These are phyloP conservation scores for Fusarium sp. DNA, from an alignment of 2,329 filamentous ascomycete genomes.

Conservation along the genomic window DNA sequence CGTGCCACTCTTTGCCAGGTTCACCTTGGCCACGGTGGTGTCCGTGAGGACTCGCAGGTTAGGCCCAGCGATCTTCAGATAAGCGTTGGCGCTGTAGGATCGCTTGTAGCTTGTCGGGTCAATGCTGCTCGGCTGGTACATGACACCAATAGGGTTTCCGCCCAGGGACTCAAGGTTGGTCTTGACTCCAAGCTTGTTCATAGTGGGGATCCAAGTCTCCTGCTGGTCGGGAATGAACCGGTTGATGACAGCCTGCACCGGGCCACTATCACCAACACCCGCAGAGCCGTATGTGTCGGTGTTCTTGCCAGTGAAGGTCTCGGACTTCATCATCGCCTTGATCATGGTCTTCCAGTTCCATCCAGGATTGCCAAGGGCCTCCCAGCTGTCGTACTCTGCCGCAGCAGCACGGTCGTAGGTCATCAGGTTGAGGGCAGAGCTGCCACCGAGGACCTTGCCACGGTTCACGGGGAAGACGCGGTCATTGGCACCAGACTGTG, in stretches of 20 bases:
- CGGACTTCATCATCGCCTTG: constrained; percentile 42
- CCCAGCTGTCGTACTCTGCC: constrained; percentile 52
- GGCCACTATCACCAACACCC: constrained; percentile 17
- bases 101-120: constrained; percentile 56
- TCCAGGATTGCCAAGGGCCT: constrained; percentile 48
- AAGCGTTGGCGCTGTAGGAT: constrained; percentile 59
- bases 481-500: constrained; percentile 52
- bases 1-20: constrained; percentile 28
- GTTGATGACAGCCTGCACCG: constrained; percentile 48
- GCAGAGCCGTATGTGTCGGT: constrained; percentile 23
- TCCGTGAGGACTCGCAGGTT: constrained; percentile 49
- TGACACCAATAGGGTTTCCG: constrained; percentile 59
- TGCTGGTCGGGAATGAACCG: constrained; percentile 56
- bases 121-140: constrained; percentile 60
- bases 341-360: constrained; percentile 53
- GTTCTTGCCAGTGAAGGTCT: constrained; percentile 32
- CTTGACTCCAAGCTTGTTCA: constrained; percentile 53
- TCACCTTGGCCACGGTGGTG: constrained; percentile 34
- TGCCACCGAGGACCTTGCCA: constrained; percentile 61
- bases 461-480: constrained; percentile 55
- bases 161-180: constrained; percentile 55
- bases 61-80: constrained; percentile 51
- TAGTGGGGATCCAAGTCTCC: constrained; percentile 54
- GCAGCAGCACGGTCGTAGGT: constrained; percentile 50
- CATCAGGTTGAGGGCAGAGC: constrained; percentile 45